Evolutionary conservation across 1,284 basidiomycete genomes (phyloP).

Genomic region (Sporisorium scitamineum): DNA sequence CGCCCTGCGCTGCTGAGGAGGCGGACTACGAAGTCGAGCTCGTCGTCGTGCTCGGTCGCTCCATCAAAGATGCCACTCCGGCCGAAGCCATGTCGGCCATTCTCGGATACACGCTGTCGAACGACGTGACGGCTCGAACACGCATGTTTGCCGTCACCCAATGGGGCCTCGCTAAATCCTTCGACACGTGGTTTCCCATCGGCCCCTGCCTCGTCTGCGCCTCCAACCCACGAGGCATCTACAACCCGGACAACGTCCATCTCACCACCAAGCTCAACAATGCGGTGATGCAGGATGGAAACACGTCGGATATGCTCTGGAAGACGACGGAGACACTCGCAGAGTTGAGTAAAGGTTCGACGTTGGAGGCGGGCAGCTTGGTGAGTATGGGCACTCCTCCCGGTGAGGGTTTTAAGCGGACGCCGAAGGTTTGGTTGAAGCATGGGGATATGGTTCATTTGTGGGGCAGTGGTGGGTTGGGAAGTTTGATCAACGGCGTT

Average conservation of each 20-base stretch:
- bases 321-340: slow-evolving; percentile 56
- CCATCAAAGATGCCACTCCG: slow-evolving; percentile 42
- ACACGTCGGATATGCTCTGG: slow-evolving; percentile 71
- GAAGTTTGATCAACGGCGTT: slow-evolving; percentile 37
- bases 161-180: slow-evolving; percentile 56
- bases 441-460: slow-evolving; percentile 78
- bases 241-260: slow-evolving; percentile 78
- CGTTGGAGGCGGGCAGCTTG: slow-evolving; percentile 82
- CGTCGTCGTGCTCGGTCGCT: slow-evolving; percentile 41
- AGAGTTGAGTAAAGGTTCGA: slow-evolving; percentile 74
- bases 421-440: slow-evolving; percentile 79
- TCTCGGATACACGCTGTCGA: slow-evolving; percentile 53
- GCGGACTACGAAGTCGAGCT: slow-evolving; percentile 62
- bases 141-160: slow-evolving; percentile 58
- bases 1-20: slow-evolving; percentile 37
- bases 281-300: slow-evolving; percentile 78
- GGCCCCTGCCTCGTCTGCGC: slow-evolving; percentile 39
- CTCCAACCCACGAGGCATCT: slow-evolving; percentile 72
- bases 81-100: slow-evolving; percentile 40
- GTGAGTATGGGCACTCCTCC: slow-evolving; percentile 75
- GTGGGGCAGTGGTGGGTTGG: slow-evolving; percentile 33
- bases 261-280: slow-evolving; percentile 80
- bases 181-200: slow-evolving; percentile 53
- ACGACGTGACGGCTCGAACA: slow-evolving; percentile 53
- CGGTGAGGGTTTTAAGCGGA: slow-evolving; percentile 80